A percentile compares a stretch with the other conserved stretches of the same genome.
Evolutionary conservation across 2,329 filamentous ascomycete genomes (phyloP).

Genomic region (Aureobasidium sp.): DNA sequence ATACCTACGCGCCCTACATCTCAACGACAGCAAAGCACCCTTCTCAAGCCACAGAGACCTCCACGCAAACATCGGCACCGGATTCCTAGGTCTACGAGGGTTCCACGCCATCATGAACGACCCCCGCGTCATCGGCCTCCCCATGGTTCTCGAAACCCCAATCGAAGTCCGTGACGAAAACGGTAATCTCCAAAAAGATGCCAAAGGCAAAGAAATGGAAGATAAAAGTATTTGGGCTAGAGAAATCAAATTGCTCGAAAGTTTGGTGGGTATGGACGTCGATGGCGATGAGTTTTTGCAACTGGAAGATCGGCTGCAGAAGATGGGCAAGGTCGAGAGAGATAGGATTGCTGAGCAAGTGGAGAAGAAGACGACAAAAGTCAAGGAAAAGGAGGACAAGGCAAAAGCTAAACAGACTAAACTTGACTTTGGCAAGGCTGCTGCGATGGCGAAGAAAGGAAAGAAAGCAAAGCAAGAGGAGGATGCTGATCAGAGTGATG

Average conservation of each 20-base stretch:
- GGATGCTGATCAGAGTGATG: conserved; percentile 15
- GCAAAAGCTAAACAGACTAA: conserved; percentile 75
- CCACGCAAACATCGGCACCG: conserved; percentile 96
- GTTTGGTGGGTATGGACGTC: conserved; percentile 84
- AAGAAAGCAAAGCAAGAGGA: conserved; percentile 28
- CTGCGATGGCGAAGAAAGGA: conserved; percentile 77
- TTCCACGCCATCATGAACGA: conserved; percentile 96
- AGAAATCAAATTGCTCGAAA: conserved; percentile 96
- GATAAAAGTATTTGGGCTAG: conserved; percentile 89
- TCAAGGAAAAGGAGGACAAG: conserved; percentile 26
- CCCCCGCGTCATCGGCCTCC: conserved; percentile 76
- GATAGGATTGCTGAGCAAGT: conserved; percentile 81
- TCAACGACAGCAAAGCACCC: conserved; percentile 97
- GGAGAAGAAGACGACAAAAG: conserved; percentile 70
- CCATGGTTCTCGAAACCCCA: conserved; percentile 97
- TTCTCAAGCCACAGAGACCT: conserved; percentile 84
- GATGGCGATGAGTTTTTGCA: conserved; percentile 76
- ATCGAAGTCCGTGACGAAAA: conserved; percentile 75
- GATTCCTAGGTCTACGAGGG: conserved; percentile 88
- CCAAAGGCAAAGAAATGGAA: conserved; percentile 63
- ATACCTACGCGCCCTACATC: conserved; percentile 89
- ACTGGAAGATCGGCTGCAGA: conserved; percentile 71
- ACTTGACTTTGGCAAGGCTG: conserved; percentile 79
- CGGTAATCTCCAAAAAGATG: conserved; percentile 57
- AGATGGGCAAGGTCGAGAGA: conserved; percentile 75